Evolutionary conservation across 2,329 filamentous ascomycete genomes (phyloP), one percentile per base, ranked within the genome.

Genomic region (Annulohypoxylon truncatum): DNA sequence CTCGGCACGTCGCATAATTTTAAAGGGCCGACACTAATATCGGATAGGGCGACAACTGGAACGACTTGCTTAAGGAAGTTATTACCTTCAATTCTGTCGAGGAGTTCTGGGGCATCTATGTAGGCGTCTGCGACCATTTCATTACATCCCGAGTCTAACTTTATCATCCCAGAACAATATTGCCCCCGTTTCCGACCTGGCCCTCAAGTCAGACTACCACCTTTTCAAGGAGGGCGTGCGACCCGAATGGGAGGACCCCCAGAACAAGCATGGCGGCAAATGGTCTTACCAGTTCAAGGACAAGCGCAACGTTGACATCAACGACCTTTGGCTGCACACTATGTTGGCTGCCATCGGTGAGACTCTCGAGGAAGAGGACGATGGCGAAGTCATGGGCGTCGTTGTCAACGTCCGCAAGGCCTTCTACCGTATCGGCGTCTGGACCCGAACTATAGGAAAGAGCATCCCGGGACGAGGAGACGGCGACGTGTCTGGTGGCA

Each of bases 41-140:
- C 31, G 38, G 58, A 29, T 56, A 97, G 93, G 94, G 93, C 71
- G 94, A 98, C 81, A 97, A 97, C 87, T 99, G 96, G 96, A 96
- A 96, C 73, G 96, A 99, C 79, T 85, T 98, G 68, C 84, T 99
- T 69, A 99, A 99, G 84, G 94, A 99, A 81, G 95, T 99, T 74
- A 97, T 99, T 77, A 97, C 93, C 61, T 98, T 99, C 77, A 93
- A 97, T 83, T 97, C 94, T 2, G 96, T 99, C 24, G 96, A 99
- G 83, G 96, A 99, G 81, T 99, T 99, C 82, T 99, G 96, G 96
- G 96, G 96, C 65, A 93, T 99, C 79, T 98, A 98, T 82, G 96
- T 99, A 87, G 79, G 94, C 85, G 38, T 61, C 35, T 61, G 13
- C 26, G 9, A 18, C 3, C 62, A 66, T 50, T 55, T 58, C 64